Conservation (phyloP, 2,329 filamentous ascomycete genomes). For the Aspergillus ibericus region DNA sequence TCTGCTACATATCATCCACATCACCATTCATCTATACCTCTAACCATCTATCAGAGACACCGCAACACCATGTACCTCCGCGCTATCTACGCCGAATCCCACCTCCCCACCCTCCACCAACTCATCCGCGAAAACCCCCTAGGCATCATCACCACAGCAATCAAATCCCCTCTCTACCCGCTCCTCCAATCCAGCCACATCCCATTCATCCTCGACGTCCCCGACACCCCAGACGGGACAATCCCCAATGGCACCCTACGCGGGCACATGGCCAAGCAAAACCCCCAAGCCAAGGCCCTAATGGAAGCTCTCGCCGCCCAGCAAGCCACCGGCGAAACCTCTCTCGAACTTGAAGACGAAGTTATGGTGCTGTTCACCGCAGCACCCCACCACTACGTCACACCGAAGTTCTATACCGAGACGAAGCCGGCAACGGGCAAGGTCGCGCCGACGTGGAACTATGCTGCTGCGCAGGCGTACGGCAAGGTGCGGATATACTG, state of each 20-base stretch:
- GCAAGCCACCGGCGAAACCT: slow-evolving; percentile 26
- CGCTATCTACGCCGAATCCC: slow-evolving; percentile 52
- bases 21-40: neutral
- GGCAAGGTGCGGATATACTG: slow-evolving; percentile 57
- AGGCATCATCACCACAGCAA: slow-evolving; percentile 63
- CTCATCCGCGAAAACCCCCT: slow-evolving; percentile 62
- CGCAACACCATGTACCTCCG: slow-evolving; percentile 57
- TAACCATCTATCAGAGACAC: neutral
- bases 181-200: slow-evolving; percentile 62
- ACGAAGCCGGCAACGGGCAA: slow-evolving; percentile 66
- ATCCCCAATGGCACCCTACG: slow-evolving; percentile 48
- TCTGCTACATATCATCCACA: neutral
- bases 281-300: slow-evolving; percentile 64
- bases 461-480: slow-evolving; percentile 64
- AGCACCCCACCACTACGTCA: slow-evolving; percentile 63
- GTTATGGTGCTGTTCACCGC: slow-evolving; percentile 65
- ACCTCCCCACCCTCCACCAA: slow-evolving; percentile 49
- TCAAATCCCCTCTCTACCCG: slow-evolving; percentile 51
- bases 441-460: slow-evolving; percentile 71
- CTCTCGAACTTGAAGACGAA: slow-evolving; percentile 46
- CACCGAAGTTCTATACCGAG: slow-evolving; percentile 66
- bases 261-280: slow-evolving; percentile 63
- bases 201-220: slow-evolving; percentile 59
- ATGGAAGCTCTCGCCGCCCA: slow-evolving; percentile 47
- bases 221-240: slow-evolving; percentile 14